phyloP scores from a whole-genome alignment of 108 stramenopile genomes.

The Fistulifera solaris region DNA sequence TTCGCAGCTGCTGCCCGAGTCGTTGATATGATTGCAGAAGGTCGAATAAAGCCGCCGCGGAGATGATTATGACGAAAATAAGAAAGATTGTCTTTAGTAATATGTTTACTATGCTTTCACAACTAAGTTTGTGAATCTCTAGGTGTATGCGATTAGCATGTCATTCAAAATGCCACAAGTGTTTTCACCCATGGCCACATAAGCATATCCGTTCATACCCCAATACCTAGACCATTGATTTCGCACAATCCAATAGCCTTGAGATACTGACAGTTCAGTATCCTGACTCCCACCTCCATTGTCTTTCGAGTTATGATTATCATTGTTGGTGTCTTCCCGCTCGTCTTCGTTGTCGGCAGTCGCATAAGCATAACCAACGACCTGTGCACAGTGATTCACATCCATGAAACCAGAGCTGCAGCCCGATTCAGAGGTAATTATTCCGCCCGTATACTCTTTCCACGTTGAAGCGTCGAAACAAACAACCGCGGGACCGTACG shows the following conservation, averaged over 20 bases:
- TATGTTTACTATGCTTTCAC: too few species aligned
- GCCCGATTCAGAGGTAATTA: constrained; percentile 67
- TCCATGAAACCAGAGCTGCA: constrained; percentile 63
- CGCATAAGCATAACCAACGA: constrained; percentile 74
- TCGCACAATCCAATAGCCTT: constrained; percentile 86
- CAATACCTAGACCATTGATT: constrained; percentile 79
- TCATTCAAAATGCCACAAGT: constrained; percentile 87
- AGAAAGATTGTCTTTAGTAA: too few species aligned
- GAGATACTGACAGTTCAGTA: constrained; percentile 21
- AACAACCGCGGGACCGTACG: constrained; percentile 79
- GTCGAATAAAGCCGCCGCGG: constrained; percentile 39
- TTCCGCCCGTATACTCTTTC: constrained; percentile 79
- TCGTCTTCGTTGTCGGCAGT: constrained; percentile 14
- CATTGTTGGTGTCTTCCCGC: constrained; percentile 18
- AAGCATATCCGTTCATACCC: constrained; percentile 83
- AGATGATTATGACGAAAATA: constrained; percentile 1
- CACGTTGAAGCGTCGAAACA: constrained; percentile 76
- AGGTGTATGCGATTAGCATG: constrained; percentile 67
- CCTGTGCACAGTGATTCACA: constrained; percentile 85
- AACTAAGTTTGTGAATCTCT: neutral
- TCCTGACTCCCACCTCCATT: constrained; percentile 15
- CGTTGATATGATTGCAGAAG: constrained; percentile 70
- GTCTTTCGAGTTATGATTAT: too few species aligned
- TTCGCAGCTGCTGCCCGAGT: constrained; percentile 61
- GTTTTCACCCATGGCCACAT: constrained; percentile 82